A percentile compares a stretch with the other conserved stretches of the same genome.
Conservation (phyloP, 2,329 filamentous ascomycete species). For the Aspergillus piperis region DNA sequence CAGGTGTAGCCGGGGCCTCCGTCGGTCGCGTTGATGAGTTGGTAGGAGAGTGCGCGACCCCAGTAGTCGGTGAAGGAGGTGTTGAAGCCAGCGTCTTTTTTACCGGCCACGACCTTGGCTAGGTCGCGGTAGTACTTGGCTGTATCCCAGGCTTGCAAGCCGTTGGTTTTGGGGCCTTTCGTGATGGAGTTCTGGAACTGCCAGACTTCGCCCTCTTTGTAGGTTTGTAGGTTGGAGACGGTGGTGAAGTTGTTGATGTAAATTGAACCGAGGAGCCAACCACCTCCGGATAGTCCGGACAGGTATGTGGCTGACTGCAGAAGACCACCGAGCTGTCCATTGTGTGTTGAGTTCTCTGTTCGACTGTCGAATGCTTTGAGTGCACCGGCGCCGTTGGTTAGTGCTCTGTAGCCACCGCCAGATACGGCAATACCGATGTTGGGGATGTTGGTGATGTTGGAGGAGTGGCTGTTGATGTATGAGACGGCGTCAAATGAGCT, state of each 20-base stretch:
- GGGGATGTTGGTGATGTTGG: conserved; percentile 60
- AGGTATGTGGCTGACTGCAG: conserved; percentile 81
- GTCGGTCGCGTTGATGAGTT: conserved; percentile 73
- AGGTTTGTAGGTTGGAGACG: conserved; percentile 48
- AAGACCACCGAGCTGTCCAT: conserved; percentile 75
- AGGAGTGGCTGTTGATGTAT: conserved; percentile 65
- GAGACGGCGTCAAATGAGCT: conserved; percentile 68
- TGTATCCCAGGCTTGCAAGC: conserved; percentile 49
- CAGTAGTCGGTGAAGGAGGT: conserved; percentile 83
- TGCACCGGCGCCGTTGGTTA: conserved; percentile 82
- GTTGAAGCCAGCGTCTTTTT: conserved; percentile 64
- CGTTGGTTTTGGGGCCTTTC: conserved; percentile 53
- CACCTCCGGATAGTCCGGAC: conserved; percentile 77
- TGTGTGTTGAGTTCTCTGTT: conserved; percentile 60
- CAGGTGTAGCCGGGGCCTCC: conserved; percentile 79
- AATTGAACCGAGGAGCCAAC: conserved; percentile 80
- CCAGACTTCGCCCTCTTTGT: conserved; percentile 52
- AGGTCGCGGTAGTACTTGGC: conserved; percentile 66
- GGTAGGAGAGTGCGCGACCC: conserved; percentile 80
- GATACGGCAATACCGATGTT: conserved; percentile 80
- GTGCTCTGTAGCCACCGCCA: conserved; percentile 81
- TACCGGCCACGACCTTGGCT: conserved; percentile 59
- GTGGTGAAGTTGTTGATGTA: conserved; percentile 78
- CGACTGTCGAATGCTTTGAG: conserved; percentile 77
- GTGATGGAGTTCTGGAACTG: conserved; percentile 64